These are phyloP conservation scores for Populus tremula DNA, from an alignment of 345 rosid species.

Conservation along the genomic window DNA sequence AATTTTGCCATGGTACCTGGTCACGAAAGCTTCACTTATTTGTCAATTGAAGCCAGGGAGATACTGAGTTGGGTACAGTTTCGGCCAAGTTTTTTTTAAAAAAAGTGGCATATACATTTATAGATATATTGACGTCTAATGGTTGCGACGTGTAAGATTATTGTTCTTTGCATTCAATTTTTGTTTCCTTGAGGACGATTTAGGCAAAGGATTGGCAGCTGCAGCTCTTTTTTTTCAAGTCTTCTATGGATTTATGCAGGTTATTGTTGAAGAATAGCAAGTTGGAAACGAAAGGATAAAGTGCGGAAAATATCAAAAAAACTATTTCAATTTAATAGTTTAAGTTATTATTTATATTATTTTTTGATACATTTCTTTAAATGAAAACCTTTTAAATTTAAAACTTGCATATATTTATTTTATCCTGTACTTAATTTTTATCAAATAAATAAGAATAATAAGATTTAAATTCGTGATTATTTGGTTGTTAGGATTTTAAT, in stretches of 20 bases:
- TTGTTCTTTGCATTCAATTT: background rate
- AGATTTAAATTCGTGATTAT: too few species aligned
- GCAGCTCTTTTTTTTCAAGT: background rate
- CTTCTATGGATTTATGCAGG: background rate
- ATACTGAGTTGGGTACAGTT: background rate
- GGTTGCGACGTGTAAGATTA: background rate
- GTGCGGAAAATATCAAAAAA: background rate
- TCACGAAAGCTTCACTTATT: background rate
- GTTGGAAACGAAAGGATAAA: too few species aligned
- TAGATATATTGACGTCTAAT: background rate
- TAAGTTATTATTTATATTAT: too few species aligned
- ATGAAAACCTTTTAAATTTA: fast-evolving
- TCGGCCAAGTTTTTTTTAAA: background rate
- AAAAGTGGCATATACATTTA: background rate
- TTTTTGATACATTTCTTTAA: too few species aligned
- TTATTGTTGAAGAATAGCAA: too few species aligned
- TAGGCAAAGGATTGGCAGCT: background rate
- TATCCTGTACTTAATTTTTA: too few species aligned
- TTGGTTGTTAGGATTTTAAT: too few species aligned
- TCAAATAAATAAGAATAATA: too few species aligned
- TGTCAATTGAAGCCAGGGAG: background rate
- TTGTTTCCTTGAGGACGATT: background rate
- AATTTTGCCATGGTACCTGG: background rate
- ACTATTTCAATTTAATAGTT: too few species aligned
- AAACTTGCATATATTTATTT: too few species aligned